Evolutionary conservation across 140 eudicot genomes (phyloP).

Genomic region (Cichorium intybus): DNA sequence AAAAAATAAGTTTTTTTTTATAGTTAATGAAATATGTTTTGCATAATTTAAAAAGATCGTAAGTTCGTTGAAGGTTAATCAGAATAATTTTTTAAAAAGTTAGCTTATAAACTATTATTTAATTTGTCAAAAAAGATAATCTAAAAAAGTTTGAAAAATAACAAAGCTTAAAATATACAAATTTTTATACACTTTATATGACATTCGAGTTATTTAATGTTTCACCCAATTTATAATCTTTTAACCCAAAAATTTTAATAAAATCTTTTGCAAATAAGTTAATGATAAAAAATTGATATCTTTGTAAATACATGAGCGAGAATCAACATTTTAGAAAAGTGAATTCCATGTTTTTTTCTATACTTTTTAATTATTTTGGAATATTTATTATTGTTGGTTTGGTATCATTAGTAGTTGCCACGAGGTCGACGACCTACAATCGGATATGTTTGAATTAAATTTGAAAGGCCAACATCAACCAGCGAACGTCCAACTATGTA

Average conservation of each 20-base stretch:
- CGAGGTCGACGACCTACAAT: slow-evolving; percentile 18
- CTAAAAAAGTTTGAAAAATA: no score
- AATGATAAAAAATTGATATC: not conserved
- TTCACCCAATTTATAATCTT: not conserved
- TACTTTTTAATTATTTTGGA: not conserved
- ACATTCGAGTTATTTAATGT: not conserved
- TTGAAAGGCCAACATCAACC: slow-evolving; percentile 18
- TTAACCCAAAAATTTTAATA: no score
- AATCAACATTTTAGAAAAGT: not conserved
- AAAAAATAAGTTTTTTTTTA: no score
- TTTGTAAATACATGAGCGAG: not conserved
- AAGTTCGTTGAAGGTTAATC: no score
- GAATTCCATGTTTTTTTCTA: not conserved
- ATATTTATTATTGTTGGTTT: not conserved
- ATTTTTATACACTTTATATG: no score
- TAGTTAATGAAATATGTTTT: no score
- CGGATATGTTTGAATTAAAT: slow-evolving; percentile 14
- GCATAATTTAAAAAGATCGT: no score
- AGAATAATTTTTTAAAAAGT: no score
- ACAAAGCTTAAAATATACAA: no score
- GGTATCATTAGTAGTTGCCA: slow-evolving; percentile 10
- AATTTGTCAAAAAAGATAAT: no score
- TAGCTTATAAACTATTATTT: no score
- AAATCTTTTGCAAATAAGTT: not conserved
- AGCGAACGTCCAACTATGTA: not conserved